Conservation (phyloP, 768 basidiomycete genomes). For the Naganishia vishniacii region DNA sequence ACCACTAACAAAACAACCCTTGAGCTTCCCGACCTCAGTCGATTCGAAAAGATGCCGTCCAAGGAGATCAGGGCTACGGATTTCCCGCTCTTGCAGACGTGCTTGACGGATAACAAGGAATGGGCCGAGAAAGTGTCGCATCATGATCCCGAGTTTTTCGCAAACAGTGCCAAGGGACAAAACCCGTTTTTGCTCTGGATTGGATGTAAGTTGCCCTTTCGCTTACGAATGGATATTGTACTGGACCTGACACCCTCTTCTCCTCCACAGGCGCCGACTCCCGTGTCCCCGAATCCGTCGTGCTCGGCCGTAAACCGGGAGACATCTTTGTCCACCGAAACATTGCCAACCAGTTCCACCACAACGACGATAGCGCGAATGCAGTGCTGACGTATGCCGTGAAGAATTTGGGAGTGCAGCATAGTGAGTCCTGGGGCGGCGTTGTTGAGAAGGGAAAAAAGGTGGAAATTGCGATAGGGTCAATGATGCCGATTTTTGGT, state of each 20-base stretch:
- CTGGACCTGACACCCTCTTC: background rate
- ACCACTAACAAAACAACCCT: background rate
- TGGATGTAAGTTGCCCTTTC: constrained; percentile 35
- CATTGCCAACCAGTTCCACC: constrained; percentile 81
- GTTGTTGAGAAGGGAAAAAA: background rate
- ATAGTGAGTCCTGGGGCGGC: constrained; percentile 57
- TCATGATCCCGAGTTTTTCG: constrained; percentile 63
- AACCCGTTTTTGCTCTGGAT: constrained; percentile 46
- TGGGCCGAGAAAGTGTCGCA: constrained; percentile 64
- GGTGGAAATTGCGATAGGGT: background rate
- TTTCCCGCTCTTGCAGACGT: constrained; percentile 45
- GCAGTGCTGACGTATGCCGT: constrained; percentile 73
- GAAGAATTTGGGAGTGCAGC: constrained; percentile 63
- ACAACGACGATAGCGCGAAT: constrained; percentile 64
- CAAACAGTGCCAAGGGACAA: constrained; percentile 58
- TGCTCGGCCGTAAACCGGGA: constrained; percentile 56
- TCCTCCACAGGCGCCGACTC: constrained; percentile 59
- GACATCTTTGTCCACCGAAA: constrained; percentile 77
- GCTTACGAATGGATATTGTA: too few relatives aligned
- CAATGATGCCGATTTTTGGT: too few relatives aligned
- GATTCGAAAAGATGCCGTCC: constrained; percentile 17
- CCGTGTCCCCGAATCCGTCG: constrained; percentile 71
- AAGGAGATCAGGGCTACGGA: constrained; percentile 29
- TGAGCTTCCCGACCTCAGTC: constrained; percentile 8
- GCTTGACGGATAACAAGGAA: constrained; percentile 58